Percentiles rank a stretch among this genome's conserved stretches.
Evolutionary conservation across 2,329 filamentous ascomycete genomes (phyloP).

Genomic region (Xylariomycetidae sp.): DNA sequence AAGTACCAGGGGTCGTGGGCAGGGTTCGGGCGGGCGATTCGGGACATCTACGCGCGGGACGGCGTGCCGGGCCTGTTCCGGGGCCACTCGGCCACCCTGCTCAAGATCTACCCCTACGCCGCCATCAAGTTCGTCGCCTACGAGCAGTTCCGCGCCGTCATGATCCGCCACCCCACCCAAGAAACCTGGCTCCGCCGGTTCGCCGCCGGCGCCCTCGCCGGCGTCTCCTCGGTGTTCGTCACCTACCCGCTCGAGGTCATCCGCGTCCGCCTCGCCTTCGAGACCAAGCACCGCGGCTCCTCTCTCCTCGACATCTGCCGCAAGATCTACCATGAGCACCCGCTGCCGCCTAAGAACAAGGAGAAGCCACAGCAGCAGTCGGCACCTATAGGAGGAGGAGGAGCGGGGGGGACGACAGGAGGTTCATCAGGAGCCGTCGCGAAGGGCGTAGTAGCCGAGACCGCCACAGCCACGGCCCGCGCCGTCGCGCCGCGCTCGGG

Average conservation of each 20-base stretch:
- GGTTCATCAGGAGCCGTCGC: too few relatives aligned
- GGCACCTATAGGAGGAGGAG: too few relatives aligned
- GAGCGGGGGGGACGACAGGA: too few relatives aligned
- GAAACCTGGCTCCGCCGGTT: slow-evolving; percentile 79
- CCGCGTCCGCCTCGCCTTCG: slow-evolving; percentile 87
- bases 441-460: slow-evolving; percentile 34
- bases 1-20: slow-evolving; percentile 90
- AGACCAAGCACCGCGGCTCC: slow-evolving; percentile 74
- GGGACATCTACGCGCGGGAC: slow-evolving; percentile 73
- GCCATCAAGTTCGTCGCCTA: slow-evolving; percentile 98
- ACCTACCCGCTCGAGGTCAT: slow-evolving; percentile 95
- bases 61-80: slow-evolving; percentile 78
- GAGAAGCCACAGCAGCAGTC: not conserved
- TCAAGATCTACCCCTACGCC: slow-evolving; percentile 95
- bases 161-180: slow-evolving; percentile 66
- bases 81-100: slow-evolving; percentile 87
- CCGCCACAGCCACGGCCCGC: slow-evolving; percentile 42
- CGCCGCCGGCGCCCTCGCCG: slow-evolving; percentile 68
- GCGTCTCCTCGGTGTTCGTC: slow-evolving; percentile 88
- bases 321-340: slow-evolving; percentile 80
- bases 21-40: slow-evolving; percentile 76
- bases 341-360: slow-evolving; percentile 27
- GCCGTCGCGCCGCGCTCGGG: slow-evolving; percentile 60
- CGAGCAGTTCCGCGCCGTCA: slow-evolving; percentile 79
- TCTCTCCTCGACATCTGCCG: slow-evolving; percentile 72